Conservation (phyloP, 352 stramenopile genomes). For the Phytophthora brassicae region DNA sequence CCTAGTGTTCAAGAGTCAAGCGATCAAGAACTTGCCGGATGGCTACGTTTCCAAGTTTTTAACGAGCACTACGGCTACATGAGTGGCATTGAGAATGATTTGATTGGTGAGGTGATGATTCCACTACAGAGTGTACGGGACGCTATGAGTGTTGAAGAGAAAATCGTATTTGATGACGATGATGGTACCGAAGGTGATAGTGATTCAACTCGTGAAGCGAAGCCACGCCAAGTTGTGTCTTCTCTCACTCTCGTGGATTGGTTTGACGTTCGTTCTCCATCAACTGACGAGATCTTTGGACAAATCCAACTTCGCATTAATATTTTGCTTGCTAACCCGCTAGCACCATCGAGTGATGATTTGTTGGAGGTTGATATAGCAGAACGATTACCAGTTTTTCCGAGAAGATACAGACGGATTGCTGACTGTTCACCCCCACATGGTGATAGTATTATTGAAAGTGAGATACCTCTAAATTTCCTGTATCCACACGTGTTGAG, state of each 20-base stretch:
- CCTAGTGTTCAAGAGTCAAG: constrained; percentile 30
- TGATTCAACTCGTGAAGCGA: constrained; percentile 15
- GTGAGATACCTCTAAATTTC: constrained; percentile 68
- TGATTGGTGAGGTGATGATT: constrained; percentile 74
- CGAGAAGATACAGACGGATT: constrained; percentile 38
- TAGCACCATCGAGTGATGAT: constrained; percentile 27
- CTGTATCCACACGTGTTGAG: constrained; percentile 73
- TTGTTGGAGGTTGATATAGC: constrained; percentile 7
- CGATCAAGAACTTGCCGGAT: constrained; percentile 48
- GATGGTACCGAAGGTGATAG: constrained; percentile 21
- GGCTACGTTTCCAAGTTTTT: constrained; percentile 74
- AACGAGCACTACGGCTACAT: constrained; percentile 82
- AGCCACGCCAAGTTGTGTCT: constrained; percentile 45
- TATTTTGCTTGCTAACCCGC: constrained; percentile 64
- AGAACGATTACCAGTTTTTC: constrained; percentile 20
- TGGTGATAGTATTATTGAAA: constrained; percentile 48
- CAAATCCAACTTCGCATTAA: constrained; percentile 79
- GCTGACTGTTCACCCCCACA: constrained; percentile 46
- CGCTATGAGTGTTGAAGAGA: constrained; percentile 64
- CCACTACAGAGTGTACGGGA: constrained; percentile 70
- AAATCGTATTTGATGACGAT: constrained; percentile 43
- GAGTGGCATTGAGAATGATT: constrained; percentile 68
- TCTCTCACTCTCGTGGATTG: constrained; percentile 76
- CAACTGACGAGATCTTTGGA: constrained; percentile 60
- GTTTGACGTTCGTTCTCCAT: constrained; percentile 69